These are phyloP conservation scores for Globisporangium parvum DNA, from an alignment of 352 stramenopile genomes.

Conservation along the genomic window DNA sequence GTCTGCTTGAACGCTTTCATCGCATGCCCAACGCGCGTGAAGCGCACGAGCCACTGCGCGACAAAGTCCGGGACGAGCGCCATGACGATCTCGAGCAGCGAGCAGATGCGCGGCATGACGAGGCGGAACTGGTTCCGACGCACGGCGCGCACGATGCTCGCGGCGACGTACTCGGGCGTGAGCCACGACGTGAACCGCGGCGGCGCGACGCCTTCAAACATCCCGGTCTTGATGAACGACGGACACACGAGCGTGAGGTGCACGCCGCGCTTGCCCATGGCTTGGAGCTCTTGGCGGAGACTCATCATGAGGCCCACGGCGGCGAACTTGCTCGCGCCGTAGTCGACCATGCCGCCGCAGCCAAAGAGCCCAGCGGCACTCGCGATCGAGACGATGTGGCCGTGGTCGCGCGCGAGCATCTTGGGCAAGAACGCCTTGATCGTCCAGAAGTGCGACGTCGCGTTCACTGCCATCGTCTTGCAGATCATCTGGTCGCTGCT, in stretches of 20 bases:
- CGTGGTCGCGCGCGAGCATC: constrained; percentile 32
- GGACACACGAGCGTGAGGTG: constrained; percentile 52
- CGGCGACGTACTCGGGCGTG: constrained; percentile 37
- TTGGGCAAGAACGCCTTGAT: constrained; percentile 34
- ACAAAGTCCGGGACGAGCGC: constrained; percentile 33
- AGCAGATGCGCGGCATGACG: constrained; percentile 26
- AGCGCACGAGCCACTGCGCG: constrained; percentile 27
- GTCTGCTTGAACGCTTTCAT: constrained; percentile 53
- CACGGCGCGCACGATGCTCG: constrained; percentile 39
- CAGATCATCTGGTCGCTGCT: constrained; percentile 24
- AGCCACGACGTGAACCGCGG: constrained; percentile 34
- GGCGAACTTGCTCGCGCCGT: constrained; percentile 38
- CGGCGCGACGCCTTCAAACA: constrained; percentile 51
- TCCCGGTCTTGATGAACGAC: constrained; percentile 54
- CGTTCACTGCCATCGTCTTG: constrained; percentile 39
- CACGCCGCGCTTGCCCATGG: constrained; percentile 28
- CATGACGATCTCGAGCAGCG: constrained; percentile 25
- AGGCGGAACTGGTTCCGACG: constrained; percentile 39
- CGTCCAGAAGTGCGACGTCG: constrained; percentile 36
- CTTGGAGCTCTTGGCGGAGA: constrained; percentile 44
- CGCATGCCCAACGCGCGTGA: constrained; percentile 29
- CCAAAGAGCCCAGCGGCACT: constrained; percentile 35
- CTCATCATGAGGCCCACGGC: constrained; percentile 33
- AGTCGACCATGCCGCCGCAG: constrained; percentile 33
- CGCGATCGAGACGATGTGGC: constrained; percentile 36